phyloP scores from a whole-genome alignment of 305 asterid genomes.

The Andrographis paniculata region DNA sequence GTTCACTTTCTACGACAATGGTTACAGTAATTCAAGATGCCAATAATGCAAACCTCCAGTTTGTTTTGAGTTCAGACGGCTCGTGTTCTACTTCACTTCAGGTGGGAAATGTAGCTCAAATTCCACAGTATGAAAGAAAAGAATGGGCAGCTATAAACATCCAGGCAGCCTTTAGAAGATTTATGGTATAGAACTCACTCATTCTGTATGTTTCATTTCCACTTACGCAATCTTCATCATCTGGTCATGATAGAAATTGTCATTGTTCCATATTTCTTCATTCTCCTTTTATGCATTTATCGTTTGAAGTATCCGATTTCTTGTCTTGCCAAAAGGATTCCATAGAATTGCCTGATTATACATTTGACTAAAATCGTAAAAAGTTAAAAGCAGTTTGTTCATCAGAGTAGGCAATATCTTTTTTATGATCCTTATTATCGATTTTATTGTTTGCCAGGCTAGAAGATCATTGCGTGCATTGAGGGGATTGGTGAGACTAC shows the following conservation, averaged over 20 bases:
- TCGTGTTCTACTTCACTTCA: slow-evolving; percentile 58
- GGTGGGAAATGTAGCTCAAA: slow-evolving; percentile 38
- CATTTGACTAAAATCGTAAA: no score
- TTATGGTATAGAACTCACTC: slow-evolving; percentile 29
- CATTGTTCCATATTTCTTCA: no score
- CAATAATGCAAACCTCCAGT: slow-evolving; percentile 20
- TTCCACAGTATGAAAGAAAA: slow-evolving; percentile 27
- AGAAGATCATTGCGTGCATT: slow-evolving; percentile 38
- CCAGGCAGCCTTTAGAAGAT: slow-evolving; percentile 39
- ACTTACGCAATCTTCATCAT: no score
- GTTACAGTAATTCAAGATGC: not conserved
- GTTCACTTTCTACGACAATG: not conserved
- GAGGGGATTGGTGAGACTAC: slow-evolving; percentile 46
- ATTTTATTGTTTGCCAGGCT: slow-evolving; percentile 25
- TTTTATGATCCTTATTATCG: not conserved
- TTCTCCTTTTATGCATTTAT: no score
- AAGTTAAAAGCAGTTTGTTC: not conserved
- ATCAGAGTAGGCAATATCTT: not conserved
- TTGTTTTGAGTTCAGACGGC: slow-evolving; percentile 45
- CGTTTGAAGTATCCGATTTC: no score
- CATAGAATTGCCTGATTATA: no score
- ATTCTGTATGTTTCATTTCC: not conserved
- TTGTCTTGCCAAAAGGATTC: no score
- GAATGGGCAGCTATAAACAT: slow-evolving; percentile 40
- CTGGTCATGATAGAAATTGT: no score